Conservation (phyloP, 345 rosid species). For the Eucalyptus caleyi region DNA sequence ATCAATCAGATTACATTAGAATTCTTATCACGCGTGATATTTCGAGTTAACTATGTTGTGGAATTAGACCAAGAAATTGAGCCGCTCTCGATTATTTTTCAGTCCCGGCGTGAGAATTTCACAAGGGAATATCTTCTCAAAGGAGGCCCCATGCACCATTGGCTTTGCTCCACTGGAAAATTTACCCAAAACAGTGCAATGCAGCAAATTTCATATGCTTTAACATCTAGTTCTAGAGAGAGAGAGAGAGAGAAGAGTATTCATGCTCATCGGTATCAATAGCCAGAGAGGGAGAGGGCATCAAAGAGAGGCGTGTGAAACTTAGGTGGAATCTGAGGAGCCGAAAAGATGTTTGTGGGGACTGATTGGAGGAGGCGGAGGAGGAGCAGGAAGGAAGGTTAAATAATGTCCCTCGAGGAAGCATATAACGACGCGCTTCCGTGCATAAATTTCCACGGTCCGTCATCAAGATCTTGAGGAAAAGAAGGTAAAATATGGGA, state of each 20-base stretch:
- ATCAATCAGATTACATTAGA: neutral
- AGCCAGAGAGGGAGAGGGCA: neutral
- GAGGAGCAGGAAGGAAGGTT: too few relatives aligned
- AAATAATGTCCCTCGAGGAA: neutral
- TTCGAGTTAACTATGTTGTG: neutral
- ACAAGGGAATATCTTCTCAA: neutral
- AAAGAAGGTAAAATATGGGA: neutral
- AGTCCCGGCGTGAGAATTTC: neutral
- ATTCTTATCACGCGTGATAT: neutral
- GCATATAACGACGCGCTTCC: neutral
- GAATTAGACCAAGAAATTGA: neutral
- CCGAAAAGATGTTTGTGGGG: neutral
- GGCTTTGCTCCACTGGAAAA: neutral
- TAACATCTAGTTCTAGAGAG: neutral
- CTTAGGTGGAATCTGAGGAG: neutral
- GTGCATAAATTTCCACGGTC: neutral
- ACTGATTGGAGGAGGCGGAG: neutral
- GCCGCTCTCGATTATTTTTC: neutral
- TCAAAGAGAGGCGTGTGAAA: neutral
- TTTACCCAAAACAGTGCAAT: neutral
- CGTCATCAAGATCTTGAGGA: neutral
- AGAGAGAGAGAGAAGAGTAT: neutral
- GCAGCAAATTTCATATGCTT: neutral
- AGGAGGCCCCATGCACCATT: neutral
- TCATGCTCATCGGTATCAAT: neutral